Conservation (phyloP, 306 rosid genomes). For the Senna siamea region DNA sequence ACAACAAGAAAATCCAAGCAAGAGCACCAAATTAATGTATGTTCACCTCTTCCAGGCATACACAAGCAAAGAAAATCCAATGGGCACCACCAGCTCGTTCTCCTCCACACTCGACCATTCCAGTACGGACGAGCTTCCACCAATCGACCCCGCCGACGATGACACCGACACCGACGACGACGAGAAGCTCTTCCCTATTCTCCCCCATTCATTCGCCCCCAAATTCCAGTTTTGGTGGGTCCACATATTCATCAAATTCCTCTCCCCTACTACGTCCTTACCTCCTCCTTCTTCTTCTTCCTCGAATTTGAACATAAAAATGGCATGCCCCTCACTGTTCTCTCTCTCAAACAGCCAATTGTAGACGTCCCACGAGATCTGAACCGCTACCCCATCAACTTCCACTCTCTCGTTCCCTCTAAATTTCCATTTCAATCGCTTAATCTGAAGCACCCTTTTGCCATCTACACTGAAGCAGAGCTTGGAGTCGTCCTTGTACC, state of each 20-base stretch:
- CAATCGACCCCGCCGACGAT: slow-evolving; percentile 77
- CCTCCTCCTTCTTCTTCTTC: slow-evolving; percentile 44
- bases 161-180: slow-evolving; percentile 78
- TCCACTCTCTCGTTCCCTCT: slow-evolving; percentile 64
- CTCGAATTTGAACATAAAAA: slow-evolving; percentile 89
- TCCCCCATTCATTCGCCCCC: slow-evolving; percentile 65
- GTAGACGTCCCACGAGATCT: slow-evolving; percentile 92
- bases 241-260: slow-evolving; percentile 46
- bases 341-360: slow-evolving; percentile 75
- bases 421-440: slow-evolving; percentile 76
- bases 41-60: slow-evolving; percentile 74
- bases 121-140: slow-evolving; percentile 63
- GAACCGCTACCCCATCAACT: slow-evolving; percentile 63
- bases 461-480: slow-evolving; percentile 61
- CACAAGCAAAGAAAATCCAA: slow-evolving; percentile 72
- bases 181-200: slow-evolving; percentile 68
- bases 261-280: slow-evolving; percentile 18
- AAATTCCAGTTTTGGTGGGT: slow-evolving; percentile 59
- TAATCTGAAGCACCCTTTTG: slow-evolving; percentile 55
- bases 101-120: slow-evolving; percentile 85
- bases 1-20: neutral
- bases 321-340: slow-evolving; percentile 61
- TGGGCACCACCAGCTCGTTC: slow-evolving; percentile 61
- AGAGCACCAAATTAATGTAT: slow-evolving; percentile 11
- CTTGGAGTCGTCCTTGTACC: slow-evolving; percentile 42